Conservation (phyloP, 2,329 filamentous ascomycete species). For the Dactylellina drechsleri region DNA sequence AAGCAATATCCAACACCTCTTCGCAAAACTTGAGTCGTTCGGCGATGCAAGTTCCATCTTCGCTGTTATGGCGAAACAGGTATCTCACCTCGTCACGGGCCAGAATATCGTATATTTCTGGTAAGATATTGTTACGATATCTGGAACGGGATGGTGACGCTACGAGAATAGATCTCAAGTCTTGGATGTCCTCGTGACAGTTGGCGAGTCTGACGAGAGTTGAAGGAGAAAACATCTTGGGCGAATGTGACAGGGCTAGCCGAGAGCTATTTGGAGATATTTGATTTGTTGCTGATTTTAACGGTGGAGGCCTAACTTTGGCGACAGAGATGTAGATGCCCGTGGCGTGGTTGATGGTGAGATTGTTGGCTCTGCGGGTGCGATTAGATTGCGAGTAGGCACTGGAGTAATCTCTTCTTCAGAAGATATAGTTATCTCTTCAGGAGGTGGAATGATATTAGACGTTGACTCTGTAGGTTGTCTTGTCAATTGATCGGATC, state of each 20-base stretch:
- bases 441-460: conserved; percentile 12
- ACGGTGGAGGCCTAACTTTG: background rate
- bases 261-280: background rate
- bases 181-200: conserved; percentile 26
- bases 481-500: background rate
- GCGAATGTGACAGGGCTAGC: background rate
- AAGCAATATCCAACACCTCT: conserved; percentile 42
- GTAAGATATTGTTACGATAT: conserved; percentile 18
- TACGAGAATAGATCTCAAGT: conserved; percentile 12
- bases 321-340: background rate
- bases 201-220: conserved; percentile 30
- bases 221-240: conserved; percentile 38
- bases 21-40: conserved; percentile 39
- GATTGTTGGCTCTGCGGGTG: conserved; percentile 2
- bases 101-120: conserved; percentile 34
- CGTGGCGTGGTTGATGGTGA: conserved; percentile 7
- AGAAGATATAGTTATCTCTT: background rate
- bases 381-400: background rate
- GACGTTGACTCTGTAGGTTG: conserved; percentile 10
- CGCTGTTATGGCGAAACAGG: conserved; percentile 19
- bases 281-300: background rate
- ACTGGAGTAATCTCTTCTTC: conserved; percentile 4
- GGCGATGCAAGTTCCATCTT: conserved; percentile 9
- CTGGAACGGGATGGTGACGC: conserved; percentile 17
- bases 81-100: conserved; percentile 27